phyloP scores from a whole-genome alignment of 192 early-diverging fungal species.

The Gaertneriomyces semiglobifer region DNA sequence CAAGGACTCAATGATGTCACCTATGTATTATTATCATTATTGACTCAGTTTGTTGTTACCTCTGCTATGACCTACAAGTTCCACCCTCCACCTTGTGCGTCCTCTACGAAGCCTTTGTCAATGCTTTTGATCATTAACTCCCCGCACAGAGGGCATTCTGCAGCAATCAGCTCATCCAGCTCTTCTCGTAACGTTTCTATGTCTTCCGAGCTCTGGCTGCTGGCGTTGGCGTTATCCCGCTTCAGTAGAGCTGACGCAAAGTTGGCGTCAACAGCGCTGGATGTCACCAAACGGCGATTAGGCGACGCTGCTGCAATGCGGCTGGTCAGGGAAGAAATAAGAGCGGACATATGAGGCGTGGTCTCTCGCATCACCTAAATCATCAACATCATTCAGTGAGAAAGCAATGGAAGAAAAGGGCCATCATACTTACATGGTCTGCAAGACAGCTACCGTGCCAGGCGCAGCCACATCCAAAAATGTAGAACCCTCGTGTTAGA shows the following conservation, averaged over 20 bases:
- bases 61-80: slow-evolving; percentile 15
- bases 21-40: too few relatives aligned
- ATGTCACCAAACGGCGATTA: too few relatives aligned
- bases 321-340: too few relatives aligned
- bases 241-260: too few relatives aligned
- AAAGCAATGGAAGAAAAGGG: neutral
- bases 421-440: slow-evolving; percentile 25
- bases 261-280: too few relatives aligned
- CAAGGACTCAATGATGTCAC: too few relatives aligned
- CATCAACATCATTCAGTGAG: neutral
- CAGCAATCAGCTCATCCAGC: slow-evolving; percentile 71
- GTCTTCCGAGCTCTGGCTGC: slow-evolving; percentile 13
- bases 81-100: slow-evolving; percentile 7
- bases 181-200: slow-evolving; percentile 49
- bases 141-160: slow-evolving; percentile 93
- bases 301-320: slow-evolving; percentile 31
- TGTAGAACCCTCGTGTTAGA: slow-evolving; percentile 83
- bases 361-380: slow-evolving; percentile 47
- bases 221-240: too few relatives aligned
- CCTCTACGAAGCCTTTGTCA: slow-evolving; percentile 70
- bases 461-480: slow-evolving; percentile 93
- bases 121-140: slow-evolving; percentile 92
- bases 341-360: slow-evolving; percentile 12
- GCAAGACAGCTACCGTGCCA: slow-evolving; percentile 94
- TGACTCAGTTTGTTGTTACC: neutral